phyloP scores from a whole-genome alignment of 495 filamentous ascomycete species.

The Xylaria longipes region DNA sequence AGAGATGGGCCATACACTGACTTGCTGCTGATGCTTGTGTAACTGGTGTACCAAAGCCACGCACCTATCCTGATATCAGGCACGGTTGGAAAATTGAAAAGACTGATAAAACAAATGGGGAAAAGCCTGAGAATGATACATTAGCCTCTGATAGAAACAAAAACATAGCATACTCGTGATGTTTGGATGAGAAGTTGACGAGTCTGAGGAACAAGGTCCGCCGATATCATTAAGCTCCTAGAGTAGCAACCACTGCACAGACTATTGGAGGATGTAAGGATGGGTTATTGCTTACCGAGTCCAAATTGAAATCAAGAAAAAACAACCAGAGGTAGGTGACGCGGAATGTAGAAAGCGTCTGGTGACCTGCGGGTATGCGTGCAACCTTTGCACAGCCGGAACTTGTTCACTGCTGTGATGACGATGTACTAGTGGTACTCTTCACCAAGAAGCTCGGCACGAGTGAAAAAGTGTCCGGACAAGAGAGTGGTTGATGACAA shows the following conservation, averaged over 20 bases:
- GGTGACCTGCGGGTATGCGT: not conserved
- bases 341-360: not conserved
- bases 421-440: not conserved
- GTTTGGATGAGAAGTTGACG: not conserved
- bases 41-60: not conserved
- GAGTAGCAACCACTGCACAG: not conserved
- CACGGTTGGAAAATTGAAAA: not conserved
- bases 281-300: conserved; percentile 3
- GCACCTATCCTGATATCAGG: not conserved
- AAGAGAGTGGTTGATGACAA: not conserved
- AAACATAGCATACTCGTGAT: not conserved
- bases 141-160: not conserved
- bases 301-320: not conserved
- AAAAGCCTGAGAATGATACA: not conserved
- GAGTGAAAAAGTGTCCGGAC: not conserved
- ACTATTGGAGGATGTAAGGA: not conserved
- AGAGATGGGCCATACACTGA: not conserved
- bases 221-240: not conserved
- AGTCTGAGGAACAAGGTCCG: not conserved
- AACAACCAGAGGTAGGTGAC: not conserved
- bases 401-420: not conserved
- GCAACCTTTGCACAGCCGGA: not conserved
- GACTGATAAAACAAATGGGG: not conserved
- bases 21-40: not conserved
- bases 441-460: not conserved